Conservation (phyloP, 176 grass and related monocot species). For the Tillandsia fasciculata region DNA sequence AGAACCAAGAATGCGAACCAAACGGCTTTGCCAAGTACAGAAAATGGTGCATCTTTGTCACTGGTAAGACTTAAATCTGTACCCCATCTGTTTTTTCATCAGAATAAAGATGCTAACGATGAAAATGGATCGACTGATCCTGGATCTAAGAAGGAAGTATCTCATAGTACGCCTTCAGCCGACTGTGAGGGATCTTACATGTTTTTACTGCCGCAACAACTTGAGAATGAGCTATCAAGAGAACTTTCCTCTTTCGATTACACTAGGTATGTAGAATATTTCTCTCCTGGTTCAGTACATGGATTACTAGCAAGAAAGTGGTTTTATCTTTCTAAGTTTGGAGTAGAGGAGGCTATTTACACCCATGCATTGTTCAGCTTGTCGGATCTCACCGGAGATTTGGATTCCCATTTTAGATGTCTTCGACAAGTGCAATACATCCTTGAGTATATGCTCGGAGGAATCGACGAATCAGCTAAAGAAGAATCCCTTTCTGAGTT, state of each 20-base stretch:
- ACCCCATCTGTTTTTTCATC: constrained; percentile 8
- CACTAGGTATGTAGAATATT: neutral
- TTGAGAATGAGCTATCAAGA: constrained; percentile 4
- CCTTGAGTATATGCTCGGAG: constrained; percentile 45
- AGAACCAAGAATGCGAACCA: constrained; percentile 1
- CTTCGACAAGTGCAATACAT: constrained; percentile 55
- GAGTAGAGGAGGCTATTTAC: constrained; percentile 4
- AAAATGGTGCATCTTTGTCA: neutral
- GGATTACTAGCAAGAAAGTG: too few relatives aligned
- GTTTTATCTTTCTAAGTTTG: constrained; percentile 7
- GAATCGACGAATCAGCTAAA: constrained; percentile 29
- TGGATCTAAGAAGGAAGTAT: constrained; percentile 12
- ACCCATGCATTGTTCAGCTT: constrained; percentile 26
- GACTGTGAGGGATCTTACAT: neutral
- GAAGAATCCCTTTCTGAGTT: constrained; percentile 21
- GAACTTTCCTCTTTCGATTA: constrained; percentile 7
- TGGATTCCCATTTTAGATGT: constrained; percentile 49
- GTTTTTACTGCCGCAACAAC: constrained; percentile 12
- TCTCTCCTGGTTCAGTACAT: too few relatives aligned
- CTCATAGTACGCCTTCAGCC: constrained; percentile 1
- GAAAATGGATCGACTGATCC: constrained; percentile 2
- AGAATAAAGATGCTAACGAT: constrained; percentile 14
- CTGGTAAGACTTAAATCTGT: neutral
- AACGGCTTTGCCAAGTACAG: neutral
- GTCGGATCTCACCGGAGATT: constrained; percentile 46